Evolutionary conservation across 2,329 filamentous ascomycete genomes (phyloP), one percentile per base, ranked within the genome.

Genomic region (Cladosporium colombiae): DNA sequence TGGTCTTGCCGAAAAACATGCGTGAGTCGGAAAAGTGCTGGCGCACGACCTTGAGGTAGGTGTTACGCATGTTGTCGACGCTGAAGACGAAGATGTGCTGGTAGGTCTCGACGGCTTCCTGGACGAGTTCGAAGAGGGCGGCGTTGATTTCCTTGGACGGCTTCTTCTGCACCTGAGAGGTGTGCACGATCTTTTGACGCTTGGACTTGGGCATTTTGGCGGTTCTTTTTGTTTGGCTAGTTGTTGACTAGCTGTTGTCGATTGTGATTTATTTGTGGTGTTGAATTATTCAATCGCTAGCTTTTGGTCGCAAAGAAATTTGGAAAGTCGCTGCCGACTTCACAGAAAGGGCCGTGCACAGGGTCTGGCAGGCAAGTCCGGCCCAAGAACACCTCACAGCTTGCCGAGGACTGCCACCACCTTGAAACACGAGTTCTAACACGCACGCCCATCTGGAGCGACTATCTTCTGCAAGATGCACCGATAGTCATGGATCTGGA

Each of bases 1-100:
- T 98, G 67, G 94, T 98, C 84, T 98, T 99, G 82, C 94, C 95
- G 81, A 97, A 98, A 88, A 98, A 98, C 78, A 99, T 84, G 73
- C 93, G 88, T 83, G 91, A 91, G 82, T 97, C 93, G 59, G 85
- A 84, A 73, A 97, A 89, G 74, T 97, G 90, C 71, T 88, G 86
- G 72, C 94, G 89, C 72, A 98, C 91, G 74, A 92, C 88, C 83
- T 97, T 97, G 75, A 98, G 83, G 80, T 97, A 93, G 73, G 89
- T 96, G 83, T 99, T 99, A 78, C 95, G 92, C 92, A 97, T 97
- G 84, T 98, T 97, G 77, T 96, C 91, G 72, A 99, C 89, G 75
- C 87, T 86, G 79, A 99, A 96, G 77, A 97, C 91, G 81, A 96
- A 96, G 82, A 94, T 91, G 84, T 94, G 88, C 80, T 93, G 87